These are phyloP conservation scores for Sindora glabra DNA, from an alignment of 306 rosid genomes.

Conservation along the genomic window DNA sequence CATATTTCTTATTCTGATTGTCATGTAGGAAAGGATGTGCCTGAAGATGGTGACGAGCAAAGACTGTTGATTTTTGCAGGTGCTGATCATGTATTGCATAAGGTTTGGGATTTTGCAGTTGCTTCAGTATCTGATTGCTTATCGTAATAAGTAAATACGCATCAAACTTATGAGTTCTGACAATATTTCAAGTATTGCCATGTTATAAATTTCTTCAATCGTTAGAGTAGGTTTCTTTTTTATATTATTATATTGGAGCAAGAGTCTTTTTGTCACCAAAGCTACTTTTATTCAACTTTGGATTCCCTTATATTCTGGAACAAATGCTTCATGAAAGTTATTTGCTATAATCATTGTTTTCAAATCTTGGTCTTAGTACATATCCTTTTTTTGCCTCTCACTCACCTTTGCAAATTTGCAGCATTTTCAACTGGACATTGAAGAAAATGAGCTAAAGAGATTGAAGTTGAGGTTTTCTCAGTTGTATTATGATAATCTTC, in stretches of 20 bases:
- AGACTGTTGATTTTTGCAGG: conserved; percentile 54
- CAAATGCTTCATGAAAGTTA: not conserved
- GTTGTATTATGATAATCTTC: conserved; percentile 70
- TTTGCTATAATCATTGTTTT: not conserved
- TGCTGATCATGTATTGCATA: conserved; percentile 65
- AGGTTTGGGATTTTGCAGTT: conserved; percentile 42
- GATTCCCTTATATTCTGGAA: no score
- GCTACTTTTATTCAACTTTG: no score
- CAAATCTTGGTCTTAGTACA: not conserved
- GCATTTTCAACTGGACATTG: conserved; percentile 54
- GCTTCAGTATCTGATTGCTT: not conserved
- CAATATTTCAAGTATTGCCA: not conserved
- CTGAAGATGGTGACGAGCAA: conserved; percentile 56
- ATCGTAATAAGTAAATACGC: not conserved
- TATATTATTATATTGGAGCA: not conserved
- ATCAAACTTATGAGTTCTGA: not conserved
- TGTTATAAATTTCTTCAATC: not conserved
- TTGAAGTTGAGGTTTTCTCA: conserved; percentile 72
- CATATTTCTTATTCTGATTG: conserved; percentile 6
- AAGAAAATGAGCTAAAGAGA: conserved; percentile 54
- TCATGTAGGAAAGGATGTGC: conserved; percentile 64
- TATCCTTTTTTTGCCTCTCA: conserved; percentile 14
- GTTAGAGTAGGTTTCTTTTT: not conserved
- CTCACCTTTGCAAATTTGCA: conserved; percentile 32
- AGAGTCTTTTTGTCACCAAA: no score